These are phyloP conservation scores for Dactylellina drechsleri DNA, from an alignment of 2,329 filamentous ascomycete genomes.

Conservation along the genomic window DNA sequence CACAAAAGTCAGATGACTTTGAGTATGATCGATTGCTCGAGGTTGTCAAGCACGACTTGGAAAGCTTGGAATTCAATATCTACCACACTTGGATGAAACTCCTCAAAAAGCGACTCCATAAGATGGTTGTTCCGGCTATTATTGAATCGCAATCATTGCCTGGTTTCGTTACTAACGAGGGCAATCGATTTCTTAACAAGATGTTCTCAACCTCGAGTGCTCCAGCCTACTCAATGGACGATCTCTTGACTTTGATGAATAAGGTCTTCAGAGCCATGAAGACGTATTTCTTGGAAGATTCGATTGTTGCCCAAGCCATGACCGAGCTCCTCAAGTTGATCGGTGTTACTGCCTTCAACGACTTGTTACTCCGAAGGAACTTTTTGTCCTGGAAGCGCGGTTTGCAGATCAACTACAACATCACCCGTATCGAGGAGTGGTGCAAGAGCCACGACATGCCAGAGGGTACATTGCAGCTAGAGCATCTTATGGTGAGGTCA, in stretches of 20 bases:
- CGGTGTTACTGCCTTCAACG: constrained; percentile 97
- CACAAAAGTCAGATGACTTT: constrained; percentile 98
- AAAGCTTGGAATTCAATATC: constrained; percentile 99
- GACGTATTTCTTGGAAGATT: constrained; percentile 95
- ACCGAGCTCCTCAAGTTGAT: constrained; percentile 93
- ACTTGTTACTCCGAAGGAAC: constrained; percentile 95
- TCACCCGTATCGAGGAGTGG: constrained; percentile 99
- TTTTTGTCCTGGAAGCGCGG: constrained; percentile 99
- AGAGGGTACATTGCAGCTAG: constrained; percentile 93
- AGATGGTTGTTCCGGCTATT: constrained; percentile 99
- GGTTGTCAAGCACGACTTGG: constrained; percentile 98
- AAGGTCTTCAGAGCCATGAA: constrained; percentile 99
- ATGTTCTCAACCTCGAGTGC: constrained; percentile 87
- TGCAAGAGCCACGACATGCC: constrained; percentile 99
- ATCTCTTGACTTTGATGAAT: constrained; percentile 92
- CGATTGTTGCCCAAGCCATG: constrained; percentile 93
- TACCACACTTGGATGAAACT: constrained; percentile 99
- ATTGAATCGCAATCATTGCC: constrained; percentile 98
- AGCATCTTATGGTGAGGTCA: constrained; percentile 87
- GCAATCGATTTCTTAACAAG: constrained; percentile 97
- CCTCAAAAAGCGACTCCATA: constrained; percentile 97
- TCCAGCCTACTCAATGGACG: constrained; percentile 99
- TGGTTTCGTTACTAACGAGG: constrained; percentile 98
- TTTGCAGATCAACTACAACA: constrained; percentile 99
- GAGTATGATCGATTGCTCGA: constrained; percentile 97